phyloP scores from a whole-genome alignment of 2,329 filamentous ascomycete genomes.

The Alternaria solani region DNA sequence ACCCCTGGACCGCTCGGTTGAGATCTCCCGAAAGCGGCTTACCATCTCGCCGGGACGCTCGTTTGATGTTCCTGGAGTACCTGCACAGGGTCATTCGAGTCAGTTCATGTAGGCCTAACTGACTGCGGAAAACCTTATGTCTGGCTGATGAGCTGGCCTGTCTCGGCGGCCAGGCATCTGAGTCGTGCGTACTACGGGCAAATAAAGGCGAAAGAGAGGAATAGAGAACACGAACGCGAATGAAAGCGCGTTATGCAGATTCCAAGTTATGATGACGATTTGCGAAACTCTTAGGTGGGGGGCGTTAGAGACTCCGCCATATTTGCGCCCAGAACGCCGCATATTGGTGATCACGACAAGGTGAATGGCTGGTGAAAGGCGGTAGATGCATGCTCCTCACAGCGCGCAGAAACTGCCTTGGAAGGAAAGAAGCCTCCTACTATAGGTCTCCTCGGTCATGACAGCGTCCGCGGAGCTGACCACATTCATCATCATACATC shows the following conservation, averaged over 20 bases:
- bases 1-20: conserved; percentile 20
- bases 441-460: background rate
- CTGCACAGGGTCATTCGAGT: conserved; percentile 14
- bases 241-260: conserved; percentile 3
- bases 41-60: conserved; percentile 15
- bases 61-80: conserved; percentile 5
- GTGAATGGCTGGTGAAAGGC: background rate
- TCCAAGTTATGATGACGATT: background rate
- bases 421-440: background rate
- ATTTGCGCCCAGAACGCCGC: conserved; percentile 1
- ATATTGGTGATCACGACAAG: background rate
- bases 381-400: background rate
- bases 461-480: background rate
- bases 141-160: conserved; percentile 1
- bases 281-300: conserved; percentile 6
- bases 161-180: conserved; percentile 5
- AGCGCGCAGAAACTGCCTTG: conserved; percentile 1
- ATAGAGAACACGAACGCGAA: conserved; percentile 15
- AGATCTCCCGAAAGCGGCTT: conserved; percentile 18
- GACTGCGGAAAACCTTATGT: conserved; percentile 1
- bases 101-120: conserved; percentile 7
- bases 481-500: conserved; percentile 9
- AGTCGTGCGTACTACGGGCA: conserved; percentile 9
- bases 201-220: conserved; percentile 13
- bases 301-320: background rate